A percentile compares a stretch with the other conserved stretches of the same genome.
phyloP scores from a whole-genome alignment of 148 eudicot genomes.

The Arbutus unedo region DNA sequence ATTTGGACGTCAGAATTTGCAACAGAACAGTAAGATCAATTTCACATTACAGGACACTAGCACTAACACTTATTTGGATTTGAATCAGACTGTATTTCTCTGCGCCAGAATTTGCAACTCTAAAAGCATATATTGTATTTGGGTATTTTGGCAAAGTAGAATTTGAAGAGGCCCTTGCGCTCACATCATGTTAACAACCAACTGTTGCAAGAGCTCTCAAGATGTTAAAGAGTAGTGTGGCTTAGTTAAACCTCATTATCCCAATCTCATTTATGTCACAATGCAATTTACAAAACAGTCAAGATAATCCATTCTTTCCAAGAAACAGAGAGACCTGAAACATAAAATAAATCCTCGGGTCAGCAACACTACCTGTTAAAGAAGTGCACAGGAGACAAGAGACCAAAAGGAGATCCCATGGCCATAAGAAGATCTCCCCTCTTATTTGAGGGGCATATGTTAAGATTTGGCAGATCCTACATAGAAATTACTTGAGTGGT shows the following conservation, averaged over 20 bases:
- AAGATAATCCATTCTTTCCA: neutral
- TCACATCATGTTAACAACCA: neutral
- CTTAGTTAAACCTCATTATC: neutral
- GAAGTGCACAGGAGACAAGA: slow-evolving; percentile 85
- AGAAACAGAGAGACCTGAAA: slow-evolving; percentile 10
- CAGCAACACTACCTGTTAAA: slow-evolving; percentile 62
- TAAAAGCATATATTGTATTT: neutral
- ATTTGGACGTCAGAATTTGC: neutral
- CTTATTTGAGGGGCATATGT: slow-evolving; percentile 38
- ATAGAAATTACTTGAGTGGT: slow-evolving; percentile 41
- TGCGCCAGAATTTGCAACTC: neutral
- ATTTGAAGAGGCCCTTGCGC: neutral
- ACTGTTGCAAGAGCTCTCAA: neutral
- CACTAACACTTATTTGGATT: neutral
- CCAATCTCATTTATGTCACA: neutral
- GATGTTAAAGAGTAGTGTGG: neutral
- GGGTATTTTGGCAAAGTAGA: neutral
- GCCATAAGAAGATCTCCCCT: slow-evolving; percentile 82
- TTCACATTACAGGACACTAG: neutral
- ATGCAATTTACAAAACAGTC: neutral
- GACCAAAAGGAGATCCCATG: slow-evolving; percentile 95
- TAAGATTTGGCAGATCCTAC: slow-evolving; percentile 60
- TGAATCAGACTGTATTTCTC: neutral
- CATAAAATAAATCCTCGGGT: neutral
- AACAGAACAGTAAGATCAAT: neutral